Percentiles rank a stretch among this genome's conserved stretches.
Conservation (phyloP, 805 yeast species). For the Teunomyces funiuensis region DNA sequence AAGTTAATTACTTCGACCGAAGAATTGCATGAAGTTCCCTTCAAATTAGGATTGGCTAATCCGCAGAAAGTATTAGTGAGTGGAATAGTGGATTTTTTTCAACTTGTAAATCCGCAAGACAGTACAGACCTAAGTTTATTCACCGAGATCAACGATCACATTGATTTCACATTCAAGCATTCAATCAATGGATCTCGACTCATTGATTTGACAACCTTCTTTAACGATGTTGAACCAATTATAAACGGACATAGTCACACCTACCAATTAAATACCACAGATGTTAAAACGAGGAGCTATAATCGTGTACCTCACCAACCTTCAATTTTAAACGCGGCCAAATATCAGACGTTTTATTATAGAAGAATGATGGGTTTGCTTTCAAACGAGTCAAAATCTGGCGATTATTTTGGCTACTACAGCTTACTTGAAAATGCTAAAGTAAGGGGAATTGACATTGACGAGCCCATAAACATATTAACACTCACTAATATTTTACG, state of each 20-base stretch:
- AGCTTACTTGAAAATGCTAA: constrained; percentile 47
- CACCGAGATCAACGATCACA: constrained; percentile 21
- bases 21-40: neutral
- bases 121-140: constrained; percentile 19
- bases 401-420: constrained; percentile 33
- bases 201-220: constrained; percentile 26
- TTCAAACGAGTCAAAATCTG: constrained; percentile 14
- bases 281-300: constrained; percentile 59
- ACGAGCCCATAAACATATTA: constrained; percentile 46
- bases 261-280: constrained; percentile 29
- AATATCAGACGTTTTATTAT: constrained; percentile 63
- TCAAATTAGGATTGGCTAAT: neutral
- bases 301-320: constrained; percentile 47
- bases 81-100: constrained; percentile 61
- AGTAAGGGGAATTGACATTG: constrained; percentile 49
- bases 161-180: constrained; percentile 14
- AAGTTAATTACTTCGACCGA: constrained; percentile 12
- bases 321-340: constrained; percentile 49
- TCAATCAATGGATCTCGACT: constrained; percentile 18
- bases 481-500: constrained; percentile 39
- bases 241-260: constrained; percentile 13
- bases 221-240: constrained; percentile 16
- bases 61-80: constrained; percentile 45
- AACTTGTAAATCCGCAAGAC: constrained; percentile 14
- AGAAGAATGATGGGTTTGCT: constrained; percentile 46